phyloP scores from a whole-genome alignment of 2,329 filamentous ascomycete genomes.

The Ophiocordyceps sinensis region DNA sequence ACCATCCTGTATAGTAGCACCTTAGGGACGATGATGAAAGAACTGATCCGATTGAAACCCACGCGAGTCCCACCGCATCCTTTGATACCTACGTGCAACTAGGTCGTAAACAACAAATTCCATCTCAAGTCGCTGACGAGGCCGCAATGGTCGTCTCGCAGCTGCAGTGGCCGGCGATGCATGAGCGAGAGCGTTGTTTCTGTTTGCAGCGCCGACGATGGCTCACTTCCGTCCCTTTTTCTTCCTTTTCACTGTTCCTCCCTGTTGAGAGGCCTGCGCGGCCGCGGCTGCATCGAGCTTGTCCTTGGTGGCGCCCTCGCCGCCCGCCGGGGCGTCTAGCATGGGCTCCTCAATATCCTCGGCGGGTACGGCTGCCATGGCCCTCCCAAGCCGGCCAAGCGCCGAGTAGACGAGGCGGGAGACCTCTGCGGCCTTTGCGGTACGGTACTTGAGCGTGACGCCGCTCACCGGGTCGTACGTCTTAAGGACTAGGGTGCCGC shows the following conservation, averaged over 20 bases:
- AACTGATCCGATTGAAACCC: neutral
- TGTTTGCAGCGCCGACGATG: too few relatives aligned
- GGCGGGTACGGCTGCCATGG: constrained; percentile 42
- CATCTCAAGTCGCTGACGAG: too few relatives aligned
- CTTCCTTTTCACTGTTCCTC: constrained; percentile 45
- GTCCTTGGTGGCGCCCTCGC: constrained; percentile 1
- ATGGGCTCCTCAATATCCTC: constrained; percentile 26
- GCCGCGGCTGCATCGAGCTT: constrained; percentile 12
- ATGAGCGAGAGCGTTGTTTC: too few relatives aligned
- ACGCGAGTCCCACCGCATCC: too few relatives aligned
- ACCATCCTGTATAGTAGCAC: constrained; percentile 7
- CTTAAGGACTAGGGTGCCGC: constrained; percentile 67
- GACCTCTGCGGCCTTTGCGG: constrained; percentile 82
- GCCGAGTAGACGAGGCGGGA: constrained; percentile 58
- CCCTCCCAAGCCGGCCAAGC: constrained; percentile 60
- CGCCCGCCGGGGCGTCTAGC: constrained; percentile 20
- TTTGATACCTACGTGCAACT: too few relatives aligned
- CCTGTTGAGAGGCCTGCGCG: constrained; percentile 10
- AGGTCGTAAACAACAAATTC: too few relatives aligned
- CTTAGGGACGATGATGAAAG: neutral
- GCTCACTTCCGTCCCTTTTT: constrained; percentile 56
- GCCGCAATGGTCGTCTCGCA: too few relatives aligned
- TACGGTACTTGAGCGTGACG: constrained; percentile 78
- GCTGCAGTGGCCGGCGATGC: too few relatives aligned
- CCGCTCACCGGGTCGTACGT: constrained; percentile 77